Evolutionary conservation across 192 early-diverging fungal species (phyloP).

Genomic region (Coemansia sp.): DNA sequence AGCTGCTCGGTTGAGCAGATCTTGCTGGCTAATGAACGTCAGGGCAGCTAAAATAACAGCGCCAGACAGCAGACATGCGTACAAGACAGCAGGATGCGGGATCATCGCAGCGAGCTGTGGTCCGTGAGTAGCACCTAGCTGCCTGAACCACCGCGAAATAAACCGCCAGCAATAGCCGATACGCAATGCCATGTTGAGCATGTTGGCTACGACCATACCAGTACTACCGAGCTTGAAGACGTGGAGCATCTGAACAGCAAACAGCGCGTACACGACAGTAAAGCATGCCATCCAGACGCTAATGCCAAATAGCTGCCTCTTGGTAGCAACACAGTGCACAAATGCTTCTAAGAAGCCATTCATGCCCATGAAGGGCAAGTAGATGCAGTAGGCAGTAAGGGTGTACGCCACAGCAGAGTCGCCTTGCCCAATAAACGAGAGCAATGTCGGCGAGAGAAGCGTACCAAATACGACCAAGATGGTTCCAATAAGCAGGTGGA

Average conservation of each 20-base stretch:
- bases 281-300: slow-evolving; percentile 78
- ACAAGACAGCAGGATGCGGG: slow-evolving; percentile 31
- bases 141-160: slow-evolving; percentile 62
- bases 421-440: slow-evolving; percentile 61
- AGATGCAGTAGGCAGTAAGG: slow-evolving; percentile 81
- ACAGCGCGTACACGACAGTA: slow-evolving; percentile 67
- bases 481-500: slow-evolving; percentile 66
- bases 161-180: slow-evolving; percentile 74
- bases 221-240: slow-evolving; percentile 65
- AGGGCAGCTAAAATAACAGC: slow-evolving; percentile 1
- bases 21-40: not conserved
- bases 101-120: slow-evolving; percentile 27
- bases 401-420: slow-evolving; percentile 58
- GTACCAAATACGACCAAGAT: slow-evolving; percentile 82
- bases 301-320: slow-evolving; percentile 61
- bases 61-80: slow-evolving; percentile 22
- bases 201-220: slow-evolving; percentile 87
- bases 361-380: slow-evolving; percentile 91
- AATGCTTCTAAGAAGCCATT: slow-evolving; percentile 97
- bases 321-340: slow-evolving; percentile 82
- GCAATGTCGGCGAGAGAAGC: slow-evolving; percentile 68
- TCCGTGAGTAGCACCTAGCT: not conserved
- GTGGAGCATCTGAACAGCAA: slow-evolving; percentile 65
- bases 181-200: slow-evolving; percentile 79
- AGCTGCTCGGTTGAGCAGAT: not conserved